Evolutionary conservation across 345 rosid species (phyloP), one percentile per base, ranked within the genome.

Genomic region (Hypericum androsaemum): DNA sequence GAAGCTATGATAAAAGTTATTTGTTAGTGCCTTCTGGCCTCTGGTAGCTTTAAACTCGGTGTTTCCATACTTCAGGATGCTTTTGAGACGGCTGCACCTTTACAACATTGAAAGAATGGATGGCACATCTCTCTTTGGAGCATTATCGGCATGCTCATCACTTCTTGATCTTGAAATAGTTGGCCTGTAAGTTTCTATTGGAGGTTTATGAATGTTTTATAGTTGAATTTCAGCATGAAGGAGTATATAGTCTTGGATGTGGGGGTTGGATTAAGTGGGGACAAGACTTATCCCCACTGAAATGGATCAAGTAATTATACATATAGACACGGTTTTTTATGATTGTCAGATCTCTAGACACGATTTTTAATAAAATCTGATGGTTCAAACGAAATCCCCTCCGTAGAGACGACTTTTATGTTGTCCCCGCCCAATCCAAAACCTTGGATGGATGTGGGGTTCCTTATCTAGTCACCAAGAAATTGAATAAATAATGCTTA

Each of bases 111-210:
- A 59, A 47, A 79, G 83, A 57, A 68, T 77, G 67, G 85, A 80
- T 48, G 67, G 70, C 53, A 53, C 72, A 15, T 66, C 90, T 22
- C 80, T 84, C n/a, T 71, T 68, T 43, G 52, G 47, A 65, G 89
- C 81, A 57, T 64, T 89, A 62, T 68, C 95, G 49, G 77, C 75
- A 28, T 86, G 95, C 64, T 70, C 78, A 10, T 76, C 80, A 60
- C 78, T 89, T 54, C 70, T 76, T 54, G 97, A 89, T 66, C 77
- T 89, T 57, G 94, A 86, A 76, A 74, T 89, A 52, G 78, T 83
- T 74, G 84, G 88, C 79, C 65, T 83, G 97, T 89, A 81, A 81
- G 97, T 77, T 67, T 28, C 56, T 43, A 42, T 58, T 12, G 40
- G 40, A 56, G 48, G 22, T 53, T 53, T 59, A 50, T 36, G 7